phyloP scores from a whole-genome alignment of 768 basidiomycete species.

The Pleurotus cornucopiae region DNA sequence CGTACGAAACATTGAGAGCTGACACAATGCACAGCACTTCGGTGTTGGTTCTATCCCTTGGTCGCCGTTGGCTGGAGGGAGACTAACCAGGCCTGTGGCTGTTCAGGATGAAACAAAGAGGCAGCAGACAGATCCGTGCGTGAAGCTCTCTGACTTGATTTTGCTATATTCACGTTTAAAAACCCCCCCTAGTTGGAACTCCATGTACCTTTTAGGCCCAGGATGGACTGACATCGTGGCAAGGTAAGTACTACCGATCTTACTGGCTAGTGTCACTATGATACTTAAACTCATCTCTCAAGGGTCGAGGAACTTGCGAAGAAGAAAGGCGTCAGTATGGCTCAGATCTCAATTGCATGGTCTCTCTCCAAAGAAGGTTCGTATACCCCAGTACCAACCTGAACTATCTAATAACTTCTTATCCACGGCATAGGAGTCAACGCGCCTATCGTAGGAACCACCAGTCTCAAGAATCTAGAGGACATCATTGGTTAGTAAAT shows the following conservation, averaged over 20 bases:
- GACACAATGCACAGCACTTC: conserved; percentile 15
- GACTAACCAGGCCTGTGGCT: conserved; percentile 25
- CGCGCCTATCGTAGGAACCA: conserved; percentile 47
- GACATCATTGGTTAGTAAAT: conserved; percentile 37
- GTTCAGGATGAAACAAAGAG: conserved; percentile 21
- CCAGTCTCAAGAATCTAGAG: conserved; percentile 39
- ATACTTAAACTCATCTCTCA: background rate
- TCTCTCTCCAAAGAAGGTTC: conserved; percentile 29
- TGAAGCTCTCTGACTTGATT: background rate
- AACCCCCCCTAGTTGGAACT: too few species aligned
- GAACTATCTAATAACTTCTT: background rate
- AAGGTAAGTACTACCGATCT: conserved; percentile 18
- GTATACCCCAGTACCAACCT: background rate
- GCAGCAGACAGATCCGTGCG: conserved; percentile 13
- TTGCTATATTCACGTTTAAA: too few species aligned
- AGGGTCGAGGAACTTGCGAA: conserved; percentile 45
- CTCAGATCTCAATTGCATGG: conserved; percentile 42
- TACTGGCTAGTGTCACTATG: conserved; percentile 8
- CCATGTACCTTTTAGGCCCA: too few species aligned
- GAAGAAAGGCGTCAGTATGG: conserved; percentile 39
- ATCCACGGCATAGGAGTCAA: conserved; percentile 25
- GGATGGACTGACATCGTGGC: conserved; percentile 19
- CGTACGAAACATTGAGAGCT: too few species aligned
- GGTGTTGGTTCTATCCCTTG: conserved; percentile 37
- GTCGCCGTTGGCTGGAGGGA: conserved; percentile 33